Conservation (phyloP, 2,329 filamentous ascomycete species). For the Aspergillus ochraceoroseus region DNA sequence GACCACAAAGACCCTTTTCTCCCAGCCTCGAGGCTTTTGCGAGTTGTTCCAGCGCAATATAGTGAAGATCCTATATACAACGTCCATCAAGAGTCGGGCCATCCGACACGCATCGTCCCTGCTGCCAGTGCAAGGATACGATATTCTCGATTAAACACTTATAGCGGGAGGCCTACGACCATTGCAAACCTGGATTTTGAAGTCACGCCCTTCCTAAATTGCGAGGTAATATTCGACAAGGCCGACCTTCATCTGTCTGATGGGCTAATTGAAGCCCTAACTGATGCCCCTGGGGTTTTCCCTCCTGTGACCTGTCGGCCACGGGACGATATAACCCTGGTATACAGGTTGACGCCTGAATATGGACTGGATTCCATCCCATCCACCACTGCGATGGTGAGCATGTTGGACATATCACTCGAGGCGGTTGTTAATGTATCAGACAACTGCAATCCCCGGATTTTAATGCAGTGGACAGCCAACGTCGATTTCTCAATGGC, state of each 20-base stretch:
- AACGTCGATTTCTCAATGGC: constrained; percentile 48
- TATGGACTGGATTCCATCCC: constrained; percentile 35
- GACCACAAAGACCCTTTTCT: constrained; percentile 50
- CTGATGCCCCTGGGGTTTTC: constrained; percentile 32
- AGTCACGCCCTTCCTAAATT: constrained; percentile 50
- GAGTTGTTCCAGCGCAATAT: constrained; percentile 51
- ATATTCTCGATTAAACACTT: constrained; percentile 48
- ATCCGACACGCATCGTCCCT: constrained; percentile 52
- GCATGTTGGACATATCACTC: constrained; percentile 47
- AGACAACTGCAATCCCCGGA: constrained; percentile 41
- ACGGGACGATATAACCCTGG: constrained; percentile 54
- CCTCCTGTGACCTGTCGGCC: constrained; percentile 45
- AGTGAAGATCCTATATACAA: constrained; percentile 49
- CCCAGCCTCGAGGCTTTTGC: constrained; percentile 54
- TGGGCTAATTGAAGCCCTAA: constrained; percentile 45
- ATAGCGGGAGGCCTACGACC: constrained; percentile 44
- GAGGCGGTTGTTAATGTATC: constrained; percentile 40
- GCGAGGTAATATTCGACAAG: constrained; percentile 48
- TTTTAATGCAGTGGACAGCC: constrained; percentile 47
- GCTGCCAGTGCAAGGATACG: constrained; percentile 54
- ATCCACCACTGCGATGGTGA: constrained; percentile 38
- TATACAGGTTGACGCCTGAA: constrained; percentile 50
- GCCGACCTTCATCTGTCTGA: constrained; percentile 46
- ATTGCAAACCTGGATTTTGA: constrained; percentile 54
- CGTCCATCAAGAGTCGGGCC: constrained; percentile 51